A percentile compares a stretch with the other conserved stretches of the same genome.
Conservation (phyloP, 495 filamentous ascomycete genomes). For the Astrothelium subdiscretum region DNA sequence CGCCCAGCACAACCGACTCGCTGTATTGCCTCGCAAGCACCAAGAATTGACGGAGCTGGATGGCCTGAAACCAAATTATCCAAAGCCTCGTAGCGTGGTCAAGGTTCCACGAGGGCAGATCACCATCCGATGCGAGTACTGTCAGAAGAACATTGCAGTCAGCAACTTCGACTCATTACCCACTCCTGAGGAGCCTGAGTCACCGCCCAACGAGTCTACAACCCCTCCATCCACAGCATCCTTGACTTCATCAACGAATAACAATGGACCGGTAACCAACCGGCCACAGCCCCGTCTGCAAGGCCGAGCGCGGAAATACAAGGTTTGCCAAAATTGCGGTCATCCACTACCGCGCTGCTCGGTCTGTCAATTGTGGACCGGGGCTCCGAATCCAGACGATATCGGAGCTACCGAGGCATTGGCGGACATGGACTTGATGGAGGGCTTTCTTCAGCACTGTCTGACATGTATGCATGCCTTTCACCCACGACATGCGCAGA, state of each 20-base stretch:
- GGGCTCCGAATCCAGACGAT: slow-evolving; percentile 54
- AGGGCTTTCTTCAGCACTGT: slow-evolving; percentile 63
- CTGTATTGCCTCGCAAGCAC: slow-evolving; percentile 10
- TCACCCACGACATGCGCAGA: slow-evolving; percentile 75
- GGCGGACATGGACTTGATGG: slow-evolving; percentile 32
- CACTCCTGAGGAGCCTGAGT: neutral
- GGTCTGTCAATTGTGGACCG: slow-evolving; percentile 76
- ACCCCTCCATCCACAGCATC: slow-evolving; percentile 1
- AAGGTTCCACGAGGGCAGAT: slow-evolving; percentile 61
- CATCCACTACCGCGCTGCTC: slow-evolving; percentile 81
- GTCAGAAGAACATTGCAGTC: slow-evolving; percentile 43
- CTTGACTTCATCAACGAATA: neutral
- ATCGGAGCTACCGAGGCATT: slow-evolving; percentile 12
- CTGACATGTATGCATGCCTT: slow-evolving; percentile 80
- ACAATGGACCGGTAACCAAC: slow-evolving; percentile 28
- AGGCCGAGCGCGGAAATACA: slow-evolving; percentile 6
- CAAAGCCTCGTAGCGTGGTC: slow-evolving; percentile 50
- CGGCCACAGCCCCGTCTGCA: neutral
- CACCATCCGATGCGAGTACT: slow-evolving; percentile 73
- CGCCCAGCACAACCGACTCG: slow-evolving; percentile 24
- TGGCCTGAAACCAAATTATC: slow-evolving; percentile 24
- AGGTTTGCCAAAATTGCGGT: slow-evolving; percentile 74
- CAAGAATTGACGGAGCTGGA: slow-evolving; percentile 17
- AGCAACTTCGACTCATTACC: slow-evolving; percentile 6
- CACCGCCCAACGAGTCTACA: neutral